These are phyloP conservation scores for Crithidia acanthocephali DNA, from an alignment of 208 protist genomes.

Conservation along the genomic window DNA sequence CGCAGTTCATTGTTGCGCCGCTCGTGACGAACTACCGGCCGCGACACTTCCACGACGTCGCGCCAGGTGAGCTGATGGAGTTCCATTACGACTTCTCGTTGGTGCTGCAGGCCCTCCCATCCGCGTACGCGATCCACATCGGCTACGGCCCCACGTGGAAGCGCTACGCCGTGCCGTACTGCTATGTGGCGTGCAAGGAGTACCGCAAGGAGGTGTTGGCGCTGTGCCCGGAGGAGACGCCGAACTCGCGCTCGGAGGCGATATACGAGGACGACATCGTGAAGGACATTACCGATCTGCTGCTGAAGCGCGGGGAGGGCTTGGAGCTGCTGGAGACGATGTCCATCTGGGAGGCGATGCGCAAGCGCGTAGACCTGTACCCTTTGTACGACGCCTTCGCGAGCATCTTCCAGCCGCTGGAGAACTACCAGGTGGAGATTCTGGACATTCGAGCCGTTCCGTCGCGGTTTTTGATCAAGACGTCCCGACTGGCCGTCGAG, in stretches of 20 bases:
- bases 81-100: slow-evolving; percentile 89
- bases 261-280: slow-evolving; percentile 87
- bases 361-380: slow-evolving; percentile 70
- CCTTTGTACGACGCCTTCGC: slow-evolving; percentile 86
- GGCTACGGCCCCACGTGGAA: slow-evolving; percentile 90
- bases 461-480: slow-evolving; percentile 76
- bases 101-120: slow-evolving; percentile 62
- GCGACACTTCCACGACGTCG: slow-evolving; percentile 88
- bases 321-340: slow-evolving; percentile 71
- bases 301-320: slow-evolving; percentile 73
- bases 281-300: slow-evolving; percentile 85
- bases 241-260: slow-evolving; percentile 82
- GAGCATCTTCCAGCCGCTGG: slow-evolving; percentile 73
- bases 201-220: slow-evolving; percentile 81
- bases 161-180: slow-evolving; percentile 85
- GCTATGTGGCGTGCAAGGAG: slow-evolving; percentile 73
- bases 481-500: slow-evolving; percentile 62
- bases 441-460: slow-evolving; percentile 61
- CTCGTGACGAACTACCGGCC: slow-evolving; percentile 89
- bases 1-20: slow-evolving; percentile 87
- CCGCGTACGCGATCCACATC: slow-evolving; percentile 62
- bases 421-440: slow-evolving; percentile 89
- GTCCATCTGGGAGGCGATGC: slow-evolving; percentile 79
- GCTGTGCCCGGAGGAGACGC: slow-evolving; percentile 86
- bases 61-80: slow-evolving; percentile 87